Evolutionary conservation across 805 yeast genomes (phyloP), one percentile per base, ranked within the genome.

Genomic region (Ogataea siamensis): DNA sequence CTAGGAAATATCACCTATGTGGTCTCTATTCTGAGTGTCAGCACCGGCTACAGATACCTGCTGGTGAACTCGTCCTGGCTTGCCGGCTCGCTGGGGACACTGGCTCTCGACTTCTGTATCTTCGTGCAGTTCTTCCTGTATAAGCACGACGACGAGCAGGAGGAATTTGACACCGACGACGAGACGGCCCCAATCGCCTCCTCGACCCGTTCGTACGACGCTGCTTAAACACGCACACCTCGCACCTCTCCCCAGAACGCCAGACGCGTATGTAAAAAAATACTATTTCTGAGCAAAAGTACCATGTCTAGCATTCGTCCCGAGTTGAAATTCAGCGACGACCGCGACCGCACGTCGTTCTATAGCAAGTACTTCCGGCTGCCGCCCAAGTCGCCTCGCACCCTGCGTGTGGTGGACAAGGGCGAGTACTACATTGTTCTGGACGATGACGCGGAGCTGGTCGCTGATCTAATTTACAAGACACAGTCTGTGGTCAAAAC

Each of bases 1-100:
- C 67, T 91, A 40, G 99, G 99, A 32, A 93, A 91, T 59, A 68
- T 86, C 55, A 87, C 96, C 1, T 93, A 88, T 53, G 96, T 93
- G 27, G 73, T 86, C 10, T 83, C 95, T 8, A 91, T 91, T 37
- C 66, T 91, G 34, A 76, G 84, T 30, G 81, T 85, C 28, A 86
- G 87, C 47, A 67, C 80, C 32, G 80, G 87, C 37, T 68, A 71
- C 53, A 70, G 77, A 45, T 91, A 87, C 50, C 56, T 91, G 21
- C 56, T 84, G 47, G 80, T 93, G 34, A 94, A 93, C 60, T 77
- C 91, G 2, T 81, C 95, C 16, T 91, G 99, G 99, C 68, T 91
- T 40, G 78, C 88, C 5, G 99, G 99, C 1, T 80, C 94, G 19
- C 69, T 83, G 31, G 98, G 98, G 12, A 89, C 99, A 3, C 69